Evolutionary conservation across 805 yeast species (phyloP).

Genomic region (Trichomonascus vanleenenianus): DNA sequence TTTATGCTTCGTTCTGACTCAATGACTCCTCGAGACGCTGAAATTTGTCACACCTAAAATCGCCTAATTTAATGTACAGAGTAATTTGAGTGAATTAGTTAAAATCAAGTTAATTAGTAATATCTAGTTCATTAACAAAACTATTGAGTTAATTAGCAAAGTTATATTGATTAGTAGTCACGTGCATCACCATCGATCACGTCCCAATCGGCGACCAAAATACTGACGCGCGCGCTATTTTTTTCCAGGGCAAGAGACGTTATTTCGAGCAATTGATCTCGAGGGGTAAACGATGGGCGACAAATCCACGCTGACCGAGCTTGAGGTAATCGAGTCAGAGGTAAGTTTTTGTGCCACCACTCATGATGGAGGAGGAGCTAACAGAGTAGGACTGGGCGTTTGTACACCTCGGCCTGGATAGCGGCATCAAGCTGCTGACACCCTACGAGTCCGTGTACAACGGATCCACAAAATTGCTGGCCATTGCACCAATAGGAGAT

Average conservation of each 20-base stretch:
- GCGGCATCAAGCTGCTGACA: constrained; percentile 9
- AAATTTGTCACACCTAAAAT: too few species aligned
- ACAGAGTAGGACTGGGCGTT: constrained; percentile 20
- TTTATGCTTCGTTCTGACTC: neutral
- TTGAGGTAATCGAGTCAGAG: constrained; percentile 12
- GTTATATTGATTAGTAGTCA: too few species aligned
- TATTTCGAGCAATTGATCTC: too few species aligned
- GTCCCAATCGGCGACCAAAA: neutral
- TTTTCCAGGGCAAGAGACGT: neutral
- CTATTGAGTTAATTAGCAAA: neutral
- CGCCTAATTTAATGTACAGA: neutral
- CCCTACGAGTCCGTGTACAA: constrained; percentile 15
- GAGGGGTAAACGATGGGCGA: too few species aligned
- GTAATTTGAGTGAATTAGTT: neutral
- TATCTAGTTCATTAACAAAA: too few species aligned
- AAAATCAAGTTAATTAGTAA: too few species aligned
- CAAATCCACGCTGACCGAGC: constrained; percentile 3
- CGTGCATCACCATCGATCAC: too few species aligned
- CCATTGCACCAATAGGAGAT: constrained; percentile 20
- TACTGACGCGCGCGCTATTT: neutral
- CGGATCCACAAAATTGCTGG: constrained; percentile 14
- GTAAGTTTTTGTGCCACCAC: constrained; percentile 6
- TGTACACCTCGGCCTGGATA: constrained; percentile 6
- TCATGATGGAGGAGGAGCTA: neutral
- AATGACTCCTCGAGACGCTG: neutral